Evolutionary conservation across 2,329 filamentous ascomycete genomes (phyloP), one percentile per base, ranked within the genome.

Genomic region (Fusarium sp.): DNA sequence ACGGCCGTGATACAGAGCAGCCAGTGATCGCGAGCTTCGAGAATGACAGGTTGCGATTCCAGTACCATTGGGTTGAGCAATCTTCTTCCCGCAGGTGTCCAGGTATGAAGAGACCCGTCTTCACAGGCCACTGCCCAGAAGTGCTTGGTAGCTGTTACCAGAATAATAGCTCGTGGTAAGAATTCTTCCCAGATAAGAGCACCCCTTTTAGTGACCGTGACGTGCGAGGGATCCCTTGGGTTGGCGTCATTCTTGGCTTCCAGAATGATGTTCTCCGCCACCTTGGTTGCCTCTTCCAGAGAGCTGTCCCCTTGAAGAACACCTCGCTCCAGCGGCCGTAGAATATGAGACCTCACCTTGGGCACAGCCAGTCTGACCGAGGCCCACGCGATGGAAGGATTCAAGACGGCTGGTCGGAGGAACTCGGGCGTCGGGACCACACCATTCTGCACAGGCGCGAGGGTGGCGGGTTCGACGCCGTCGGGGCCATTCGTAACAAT

Each of bases 111-210:
- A 20, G 92, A 94, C 17, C 95, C 96, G 79, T 98, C 96, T 81
- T 99, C 96, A 78, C 95, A 98, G 11, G 93, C 95, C 17, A 93
- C 96, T 0, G 94, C 93, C 93, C 96, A 99, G 80, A 98, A 95
- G 75, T 93, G 91, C 76, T 92, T 92, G 81, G 95, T 98, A 3
- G 95, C 97, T 0, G 96, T 96, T 1, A 97, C 92, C 2, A 98
- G 88, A n/a, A 99, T 89, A 27, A 98, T 93, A 7, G 94, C 91
- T 67, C 92, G 90, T 0, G 96, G 95, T 16, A 99, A 85, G 77
- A 94, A 99, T 79, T 99, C 97, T 78, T 98, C 94, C 96, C 97
- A 99, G 5, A 98, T 82, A 1, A 93, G 86, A 64, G 92, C 91
- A 6, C 94, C 94, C 63, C 94, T 91, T 79, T 94, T 96, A 3